Evolutionary conservation across 352 stramenopile species (phyloP).

Genomic region (Pythium folliculosum): DNA sequence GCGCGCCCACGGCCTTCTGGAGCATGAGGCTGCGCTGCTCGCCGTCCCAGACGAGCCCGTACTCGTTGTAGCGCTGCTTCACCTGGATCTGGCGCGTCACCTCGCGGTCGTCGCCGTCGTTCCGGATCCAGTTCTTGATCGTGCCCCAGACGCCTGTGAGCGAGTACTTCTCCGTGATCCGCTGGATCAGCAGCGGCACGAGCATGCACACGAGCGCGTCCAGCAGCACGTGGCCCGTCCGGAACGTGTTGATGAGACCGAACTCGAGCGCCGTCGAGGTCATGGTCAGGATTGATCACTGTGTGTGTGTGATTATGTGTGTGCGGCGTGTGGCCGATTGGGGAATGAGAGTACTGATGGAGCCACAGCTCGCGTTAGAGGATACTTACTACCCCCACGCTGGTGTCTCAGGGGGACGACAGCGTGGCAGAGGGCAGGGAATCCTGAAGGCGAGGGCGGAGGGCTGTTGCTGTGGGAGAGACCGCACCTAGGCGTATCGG

Average conservation of each 20-base stretch:
- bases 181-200: conserved; percentile 37
- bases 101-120: conserved; percentile 1
- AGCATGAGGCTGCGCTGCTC: conserved; percentile 39
- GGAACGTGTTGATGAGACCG: conserved; percentile 54
- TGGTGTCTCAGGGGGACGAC: no score
- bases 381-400: no score
- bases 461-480: no score
- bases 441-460: no score
- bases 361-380: no score
- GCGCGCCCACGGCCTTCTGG: conserved; percentile 38
- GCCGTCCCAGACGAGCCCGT: conserved; percentile 33
- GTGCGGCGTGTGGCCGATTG: no score
- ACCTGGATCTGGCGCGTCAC: conserved; percentile 31
- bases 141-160: conserved; percentile 13
- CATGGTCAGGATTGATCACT: conserved; percentile 2
- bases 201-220: conserved; percentile 34
- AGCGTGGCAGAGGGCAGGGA: no score
- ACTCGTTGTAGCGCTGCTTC: conserved; percentile 29
- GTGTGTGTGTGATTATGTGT: no score
- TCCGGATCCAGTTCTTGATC: conserved; percentile 3
- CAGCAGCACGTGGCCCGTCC: conserved; percentile 28
- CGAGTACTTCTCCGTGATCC: conserved; percentile 36
- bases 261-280: conserved; percentile 44
- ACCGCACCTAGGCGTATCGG: no score
- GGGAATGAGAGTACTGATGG: no score